Evolutionary conservation across 192 early-diverging fungal genomes (phyloP), one percentile per base, ranked within the genome.

Genomic region (Lunasporangiospora selenospora): DNA sequence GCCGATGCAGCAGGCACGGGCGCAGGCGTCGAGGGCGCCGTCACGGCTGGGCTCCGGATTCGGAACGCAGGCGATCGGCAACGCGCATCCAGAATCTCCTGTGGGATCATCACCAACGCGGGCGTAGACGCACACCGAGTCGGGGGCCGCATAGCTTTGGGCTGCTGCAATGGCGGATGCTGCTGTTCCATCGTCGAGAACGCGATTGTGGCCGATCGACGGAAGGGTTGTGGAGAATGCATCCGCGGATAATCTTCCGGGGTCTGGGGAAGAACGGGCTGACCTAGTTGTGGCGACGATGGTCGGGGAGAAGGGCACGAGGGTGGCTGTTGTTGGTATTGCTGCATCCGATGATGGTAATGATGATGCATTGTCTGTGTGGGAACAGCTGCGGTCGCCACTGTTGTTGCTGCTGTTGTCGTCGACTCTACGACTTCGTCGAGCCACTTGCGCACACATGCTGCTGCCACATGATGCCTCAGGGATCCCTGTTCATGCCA

Each of bases 21-120:
- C n/a, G n/a, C n/a, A n/a, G n/a, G n/a, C n/a, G 24, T 27, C 45
- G 45, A 13, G 45, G 15, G 10, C 4, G 16, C 24, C 1, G 19
- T 23, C 21, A 21, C 12, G 16, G 45, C 21, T 21, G 8, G 56
- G 31, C 43, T 52, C 42, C 41, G 57, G 60, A 73, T 73, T 3
- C 69, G 54, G 49, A 73, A 73, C 3, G 60, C 69, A 15, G 69
- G 69, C 1, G 54, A 48, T 27, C 69, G 53, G 49, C 54, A 53
- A 30, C 53, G 58, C 8, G 69, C 60, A 29, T 73, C 60, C 21
- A 73, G 47, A 41, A 73, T 73, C 31, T 73, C 69, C 46, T 73
- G 47, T 13, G 69, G 69, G 48, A 73, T 73, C 45, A 45, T 39
- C 23, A 58, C 36, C 12, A 39, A 57, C 6, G 67, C 46, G 8